Conservation (phyloP, 768 basidiomycete species). For the Boletus pseudopeckii region DNA sequence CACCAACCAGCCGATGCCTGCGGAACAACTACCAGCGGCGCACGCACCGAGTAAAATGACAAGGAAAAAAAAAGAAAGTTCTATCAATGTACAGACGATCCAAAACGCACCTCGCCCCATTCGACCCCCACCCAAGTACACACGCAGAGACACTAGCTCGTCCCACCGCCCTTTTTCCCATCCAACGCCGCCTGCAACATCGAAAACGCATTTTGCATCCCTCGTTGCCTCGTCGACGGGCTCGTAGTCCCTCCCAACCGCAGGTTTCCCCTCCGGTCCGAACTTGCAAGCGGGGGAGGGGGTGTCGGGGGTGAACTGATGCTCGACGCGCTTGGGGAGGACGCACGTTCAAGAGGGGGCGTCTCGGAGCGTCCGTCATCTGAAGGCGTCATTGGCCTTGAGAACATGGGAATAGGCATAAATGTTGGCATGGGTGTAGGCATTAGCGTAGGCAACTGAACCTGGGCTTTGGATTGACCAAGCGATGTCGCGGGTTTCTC, state of each 20-base stretch:
- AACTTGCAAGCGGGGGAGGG: constrained; percentile 21
- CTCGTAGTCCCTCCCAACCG: constrained; percentile 19
- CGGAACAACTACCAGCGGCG: not conserved
- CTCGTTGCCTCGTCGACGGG: constrained; percentile 22
- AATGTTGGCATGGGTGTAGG: not conserved
- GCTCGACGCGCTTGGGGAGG: constrained; percentile 26
- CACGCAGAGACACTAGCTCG: constrained; percentile 2
- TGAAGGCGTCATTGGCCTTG: constrained; percentile 17
- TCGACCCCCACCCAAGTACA: not conserved
- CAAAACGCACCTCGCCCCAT: not conserved
- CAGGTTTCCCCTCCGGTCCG: constrained; percentile 14
- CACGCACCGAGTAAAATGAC: not conserved
- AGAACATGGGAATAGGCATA: not conserved
- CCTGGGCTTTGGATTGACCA: constrained; percentile 7
- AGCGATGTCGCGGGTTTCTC: constrained; percentile 3
- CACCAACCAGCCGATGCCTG: no score
- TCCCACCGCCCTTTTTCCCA: constrained; percentile 18
- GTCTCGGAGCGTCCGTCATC: constrained; percentile 36
- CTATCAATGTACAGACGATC: not conserved
- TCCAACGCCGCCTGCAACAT: constrained; percentile 30
- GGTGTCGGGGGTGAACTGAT: constrained; percentile 23
- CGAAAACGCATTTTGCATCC: constrained; percentile 23
- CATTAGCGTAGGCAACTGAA: not conserved
- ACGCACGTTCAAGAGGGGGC: constrained; percentile 23
- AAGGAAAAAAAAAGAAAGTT: not conserved